Base-by-base conservation (phyloP, 495 filamentous ascomycete genomes). In the Xeromyces bisporus region DNA sequence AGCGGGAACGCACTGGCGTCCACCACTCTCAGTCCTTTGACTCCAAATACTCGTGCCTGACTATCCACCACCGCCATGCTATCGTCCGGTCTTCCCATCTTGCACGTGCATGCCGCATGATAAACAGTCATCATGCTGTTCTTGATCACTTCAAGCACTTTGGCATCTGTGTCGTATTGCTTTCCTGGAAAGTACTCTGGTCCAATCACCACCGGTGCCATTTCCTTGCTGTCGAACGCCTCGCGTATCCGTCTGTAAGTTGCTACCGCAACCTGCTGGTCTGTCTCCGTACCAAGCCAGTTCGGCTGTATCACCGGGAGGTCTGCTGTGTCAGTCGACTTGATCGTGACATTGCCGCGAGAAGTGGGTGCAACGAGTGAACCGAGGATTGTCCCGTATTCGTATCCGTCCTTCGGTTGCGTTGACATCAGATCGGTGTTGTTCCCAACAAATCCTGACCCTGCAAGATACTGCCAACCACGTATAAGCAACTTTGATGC, bases 1-100 rank as follows among this genome's bases (percentile, higher is more conserved):
- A 76, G 44, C 0, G 73, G 64, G 35, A 77, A 70, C 13, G 62
- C 45, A 23, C 58, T 62, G 2, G 66, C 67, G 50, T 79, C 74
- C 2, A 77, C 69, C 5, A 77, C 66, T 14, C 72, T 52, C 36
- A 76, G 35, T 0, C 53, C 47, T 3, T 46, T 42, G 2, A 73
- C 67, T 0, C 69, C 67, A 38, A 56, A 53, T 0, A 75, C 69
- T 26, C 53, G 56, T 0, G 56, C 64, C 2, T 43, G 42, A 14
- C 50, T 49, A 42, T 75, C 71, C 3, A 75, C 46, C 1, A 75
- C 71, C 4, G 71, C 68, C 49, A 55, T 62, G 3, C 12, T 33
- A 29, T 75, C 65, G 11, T 36, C 37, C 0, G 10, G 9, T 14
- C 30, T 34, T 0, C 71, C 68, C 69, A 72, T 73, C 29, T 53